Base-by-base conservation (phyloP, 768 basidiomycete species). In the Termitomyces sp. region DNA sequence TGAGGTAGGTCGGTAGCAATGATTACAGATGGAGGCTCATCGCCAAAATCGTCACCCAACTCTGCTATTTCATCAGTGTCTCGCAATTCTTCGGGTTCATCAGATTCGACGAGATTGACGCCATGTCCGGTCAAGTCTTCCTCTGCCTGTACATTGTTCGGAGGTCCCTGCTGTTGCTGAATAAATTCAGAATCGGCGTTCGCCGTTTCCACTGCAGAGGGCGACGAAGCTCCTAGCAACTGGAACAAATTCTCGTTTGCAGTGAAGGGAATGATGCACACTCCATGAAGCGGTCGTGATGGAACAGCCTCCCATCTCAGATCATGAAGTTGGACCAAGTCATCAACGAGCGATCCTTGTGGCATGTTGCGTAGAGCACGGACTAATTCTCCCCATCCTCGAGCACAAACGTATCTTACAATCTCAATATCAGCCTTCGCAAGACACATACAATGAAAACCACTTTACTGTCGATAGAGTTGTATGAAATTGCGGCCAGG, bases 351-450 rank as follows among this genome's bases (percentile, higher is more conserved):
- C 8, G 59, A 56, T 8, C 58, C 53, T 7, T 32, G 57, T 3
- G 56, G 51, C 9, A 65, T 63, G 9, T 51, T 49, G 8, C 60
- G 66, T 8, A 72, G 58, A 16, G 64, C 64, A 8, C 51, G 34
- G 5, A 62, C 62, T 20, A 76, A 44, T 27, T 61, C 56, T 0
- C 54, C 53, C 75, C 75, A 76, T 18, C 12, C 22, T 20, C 56
- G 53, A 32, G 70, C 66, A 37, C 60, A 63, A 7, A 67, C 64
- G 53, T 64, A 68, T 2, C 65, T 68, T 20, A 12, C 39, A 29
- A 26, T 39, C 10, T 8, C 0, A 0, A 29, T 14, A 7, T 52
- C 26, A 52, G 37, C 39, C 26, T 39, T 6, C 4, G 7, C 6
- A 8, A 27, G 24, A 27, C 12, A 24, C 24, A 3, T 22, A 39